Evolutionary conservation across 345 rosid species (phyloP), one percentile per base, ranked within the genome.

Genomic region (Syzygium aromaticum): DNA sequence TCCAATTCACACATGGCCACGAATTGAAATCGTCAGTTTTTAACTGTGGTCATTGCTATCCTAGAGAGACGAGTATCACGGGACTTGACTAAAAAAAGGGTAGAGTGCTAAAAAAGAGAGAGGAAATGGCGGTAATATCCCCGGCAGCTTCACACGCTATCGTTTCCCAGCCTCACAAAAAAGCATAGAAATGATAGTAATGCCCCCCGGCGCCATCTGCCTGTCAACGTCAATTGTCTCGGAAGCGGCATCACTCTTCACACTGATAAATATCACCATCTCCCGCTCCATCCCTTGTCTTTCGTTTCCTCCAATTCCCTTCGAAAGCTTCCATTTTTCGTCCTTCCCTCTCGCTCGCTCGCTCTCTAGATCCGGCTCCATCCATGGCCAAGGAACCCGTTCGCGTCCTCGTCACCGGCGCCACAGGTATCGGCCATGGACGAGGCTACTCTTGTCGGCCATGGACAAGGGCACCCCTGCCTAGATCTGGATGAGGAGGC

Each of bases 331-430:
- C 9, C 88, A 8, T 6, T 51, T 16, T 84, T 2, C 54, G 80
- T 49, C 53, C 23, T 33, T 4, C 43, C 38, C 23, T 12, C 21
- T 46, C 23, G n/a, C 53, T 19, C 56, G 43, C 43, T 9, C 63
- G 33, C 73, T 38, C 4, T 54, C 86, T 0, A 84, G 67, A 51
- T 78, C n/a, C 73, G 40, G 23, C 57, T 43, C 7, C 64, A 43
- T 27, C 87, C 28, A 96, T 98, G 99, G 99, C 96, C 49, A 96
- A 94, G 88, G 97, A 95, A 84, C 98, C 98, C 52, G 97, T 92
- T 86, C 99, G 99, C 91, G 98, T 98, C 83, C 99, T 98, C 89
- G 99, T 98, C 85, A 98, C 99, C 73, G 99, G 99, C 8, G 99
- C 99, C 88, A 99, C 99, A 91, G 99, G 99, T 98, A 54, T 8